Conservation (phyloP, 2,329 filamentous ascomycete genomes). For the Bimuria novae-zelandiae region DNA sequence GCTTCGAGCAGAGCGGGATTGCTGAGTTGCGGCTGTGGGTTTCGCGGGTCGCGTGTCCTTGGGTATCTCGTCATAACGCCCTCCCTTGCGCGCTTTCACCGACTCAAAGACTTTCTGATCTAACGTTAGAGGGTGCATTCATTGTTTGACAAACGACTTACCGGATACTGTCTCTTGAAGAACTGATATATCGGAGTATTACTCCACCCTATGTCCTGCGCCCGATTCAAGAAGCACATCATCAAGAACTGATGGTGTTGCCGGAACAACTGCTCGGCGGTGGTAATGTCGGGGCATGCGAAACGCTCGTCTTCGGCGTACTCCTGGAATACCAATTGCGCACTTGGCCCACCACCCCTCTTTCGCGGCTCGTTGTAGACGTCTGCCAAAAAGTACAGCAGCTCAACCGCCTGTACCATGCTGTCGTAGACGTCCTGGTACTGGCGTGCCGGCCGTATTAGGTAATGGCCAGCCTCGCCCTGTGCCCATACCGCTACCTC, state of each 20-base stretch:
- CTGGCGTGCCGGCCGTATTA: conserved; percentile 62
- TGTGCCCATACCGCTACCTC: conserved; percentile 68
- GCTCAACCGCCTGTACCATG: conserved; percentile 66
- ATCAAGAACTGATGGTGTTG: conserved; percentile 51
- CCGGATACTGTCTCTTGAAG: conserved; percentile 46
- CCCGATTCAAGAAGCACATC: conserved; percentile 50
- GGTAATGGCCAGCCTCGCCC: conserved; percentile 69
- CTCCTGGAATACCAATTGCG: conserved; percentile 48
- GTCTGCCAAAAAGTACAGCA: conserved; percentile 67
- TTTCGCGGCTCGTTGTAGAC: conserved; percentile 55
- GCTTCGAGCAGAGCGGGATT: conserved; percentile 4
- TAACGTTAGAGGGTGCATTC: conserved; percentile 13
- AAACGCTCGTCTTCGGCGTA: conserved; percentile 44
- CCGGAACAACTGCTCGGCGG: conserved; percentile 37
- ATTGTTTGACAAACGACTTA: conserved; percentile 13
- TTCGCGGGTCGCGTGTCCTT: conserved; percentile 13
- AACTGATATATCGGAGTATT: conserved; percentile 50
- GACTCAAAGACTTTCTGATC: conserved; percentile 36
- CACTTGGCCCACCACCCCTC: conserved; percentile 44
- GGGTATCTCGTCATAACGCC: conserved; percentile 27
- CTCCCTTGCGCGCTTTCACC: conserved; percentile 36
- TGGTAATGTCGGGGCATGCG: conserved; percentile 26
- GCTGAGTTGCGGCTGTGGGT: conserved; percentile 10
- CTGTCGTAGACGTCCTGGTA: conserved; percentile 63
- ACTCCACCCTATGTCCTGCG: conserved; percentile 52